Conservation (phyloP, 108 stramenopile species). For the Cylindrotheca closterium region DNA sequence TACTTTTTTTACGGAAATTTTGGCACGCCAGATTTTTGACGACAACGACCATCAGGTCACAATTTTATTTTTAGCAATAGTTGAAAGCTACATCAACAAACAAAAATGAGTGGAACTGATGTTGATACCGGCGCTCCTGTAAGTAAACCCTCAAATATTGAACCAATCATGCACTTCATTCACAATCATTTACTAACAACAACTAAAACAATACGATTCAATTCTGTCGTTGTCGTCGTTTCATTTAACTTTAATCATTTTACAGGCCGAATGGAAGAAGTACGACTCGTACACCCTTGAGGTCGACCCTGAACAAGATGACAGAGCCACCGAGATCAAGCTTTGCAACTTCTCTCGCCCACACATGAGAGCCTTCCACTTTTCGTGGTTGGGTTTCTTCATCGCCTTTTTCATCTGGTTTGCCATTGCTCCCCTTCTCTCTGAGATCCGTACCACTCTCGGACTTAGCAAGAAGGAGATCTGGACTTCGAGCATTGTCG, state of each 20-base stretch:
- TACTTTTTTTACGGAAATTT: too few relatives aligned
- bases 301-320: constrained; percentile 77
- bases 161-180: too few relatives aligned
- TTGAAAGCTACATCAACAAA: too few relatives aligned
- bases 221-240: neutral
- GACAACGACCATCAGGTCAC: too few relatives aligned
- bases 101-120: constrained; percentile 22
- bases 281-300: constrained; percentile 54
- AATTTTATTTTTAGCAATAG: too few relatives aligned
- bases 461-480: constrained; percentile 68
- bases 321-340: constrained; percentile 69
- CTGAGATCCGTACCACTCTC: constrained; percentile 62
- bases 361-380: constrained; percentile 84
- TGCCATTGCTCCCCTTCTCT: constrained; percentile 82
- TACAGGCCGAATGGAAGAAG: constrained; percentile 54
- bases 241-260: too few relatives aligned
- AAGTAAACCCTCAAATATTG: too few relatives aligned
- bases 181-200: too few relatives aligned
- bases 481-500: constrained; percentile 79
- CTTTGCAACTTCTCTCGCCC: constrained; percentile 57
- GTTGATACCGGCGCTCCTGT: constrained; percentile 33
- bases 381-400: constrained; percentile 74
- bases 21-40: too few relatives aligned
- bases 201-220: too few relatives aligned
- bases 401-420: constrained; percentile 92